Evolutionary conservation across 192 early-diverging fungal species (phyloP), one percentile per base, ranked within the genome.

Genomic region (Dissophora ornata): DNA sequence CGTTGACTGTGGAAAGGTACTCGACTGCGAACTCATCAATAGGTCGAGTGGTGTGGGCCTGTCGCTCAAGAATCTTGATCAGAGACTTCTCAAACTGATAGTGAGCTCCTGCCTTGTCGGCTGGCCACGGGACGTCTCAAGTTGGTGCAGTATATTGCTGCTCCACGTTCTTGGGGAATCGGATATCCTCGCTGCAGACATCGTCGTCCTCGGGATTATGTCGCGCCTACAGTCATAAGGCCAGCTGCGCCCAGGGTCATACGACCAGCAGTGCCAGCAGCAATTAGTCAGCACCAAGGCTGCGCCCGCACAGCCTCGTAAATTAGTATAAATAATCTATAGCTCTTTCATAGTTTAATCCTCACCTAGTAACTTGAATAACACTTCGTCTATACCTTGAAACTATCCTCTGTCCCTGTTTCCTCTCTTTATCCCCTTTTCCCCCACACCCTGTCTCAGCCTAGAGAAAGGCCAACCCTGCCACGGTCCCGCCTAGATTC

Each of bases 21-120:
- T 57, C 38, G 3, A 28, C 38, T 22, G 38, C 55, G 22, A 57
- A 41, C 21, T 57, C 55, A 33, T 57, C 38, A 1, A 57, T 1
- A n/a, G 55, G 55, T 10, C 55, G 34, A 11, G 55, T 57, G 55
- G 40, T 40, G 55, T 19, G 21, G 40, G 55, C 55, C 19, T 19
- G 38, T 25, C 55, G 55, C 19, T 41, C 55, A 4, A 22, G 34
- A 19, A 57, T 41, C 24, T 26, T 40, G 38, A 21, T 36, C 2
- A 42, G 38, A 26, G 34, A 10, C 12, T 57, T 36, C 15, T 42
- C 55, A 19, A 57, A 57, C 3, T 24, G 19, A 21, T 41, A 16
- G 36, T 38, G 36, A 11, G 34, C 13, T 2, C 4, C 11, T 4
- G n/a, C 21, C 3, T 57, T 30, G 46, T 38, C 36, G n/a, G 40